A percentile compares a stretch with the other conserved stretches of the same genome.
phyloP scores from a whole-genome alignment of 2,329 filamentous ascomycete species.

The Colletotrichum scovillei region DNA sequence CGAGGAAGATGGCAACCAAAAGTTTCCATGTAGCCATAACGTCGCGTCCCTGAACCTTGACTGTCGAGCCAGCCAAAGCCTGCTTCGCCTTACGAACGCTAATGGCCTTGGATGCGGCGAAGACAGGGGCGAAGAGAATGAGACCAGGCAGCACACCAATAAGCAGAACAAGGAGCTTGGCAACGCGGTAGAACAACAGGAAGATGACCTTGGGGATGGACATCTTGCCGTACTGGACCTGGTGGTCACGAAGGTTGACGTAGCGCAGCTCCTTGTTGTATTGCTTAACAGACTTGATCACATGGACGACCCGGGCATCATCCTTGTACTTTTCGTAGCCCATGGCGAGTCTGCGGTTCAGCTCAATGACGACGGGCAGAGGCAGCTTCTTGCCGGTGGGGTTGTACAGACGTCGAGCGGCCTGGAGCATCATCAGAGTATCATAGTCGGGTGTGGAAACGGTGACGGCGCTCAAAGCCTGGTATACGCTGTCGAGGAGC shows the following conservation, averaged over 20 bases:
- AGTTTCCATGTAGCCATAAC: slow-evolving; percentile 97
- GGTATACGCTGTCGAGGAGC: slow-evolving; percentile 87
- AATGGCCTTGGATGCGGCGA: slow-evolving; percentile 85
- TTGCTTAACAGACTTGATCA: slow-evolving; percentile 80
- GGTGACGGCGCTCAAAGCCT: slow-evolving; percentile 87
- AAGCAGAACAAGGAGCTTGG: slow-evolving; percentile 81
- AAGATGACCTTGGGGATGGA: slow-evolving; percentile 80
- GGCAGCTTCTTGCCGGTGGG: slow-evolving; percentile 94
- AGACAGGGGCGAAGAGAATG: slow-evolving; percentile 88
- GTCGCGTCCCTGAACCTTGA: slow-evolving; percentile 89
- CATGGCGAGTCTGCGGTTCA: slow-evolving; percentile 90
- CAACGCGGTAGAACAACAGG: slow-evolving; percentile 81
- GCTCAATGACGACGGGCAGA: slow-evolving; percentile 90
- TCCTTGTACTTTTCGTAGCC: slow-evolving; percentile 95
- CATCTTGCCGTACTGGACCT: slow-evolving; percentile 91
- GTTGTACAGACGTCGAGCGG: slow-evolving; percentile 92
- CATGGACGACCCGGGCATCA: slow-evolving; percentile 81
- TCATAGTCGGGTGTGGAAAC: slow-evolving; percentile 95
- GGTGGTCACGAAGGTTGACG: slow-evolving; percentile 90
- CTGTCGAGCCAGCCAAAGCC: slow-evolving; percentile 85
- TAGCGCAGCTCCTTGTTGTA: slow-evolving; percentile 91
- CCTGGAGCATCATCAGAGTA: slow-evolving; percentile 96
- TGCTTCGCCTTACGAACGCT: slow-evolving; percentile 85
- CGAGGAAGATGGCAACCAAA: slow-evolving; percentile 85
- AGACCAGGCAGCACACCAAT: slow-evolving; percentile 88